A percentile compares a stretch with the other conserved stretches of the same genome.
phyloP scores from a whole-genome alignment of 2,329 filamentous ascomycete genomes.

The Colletotrichum sp. region DNA sequence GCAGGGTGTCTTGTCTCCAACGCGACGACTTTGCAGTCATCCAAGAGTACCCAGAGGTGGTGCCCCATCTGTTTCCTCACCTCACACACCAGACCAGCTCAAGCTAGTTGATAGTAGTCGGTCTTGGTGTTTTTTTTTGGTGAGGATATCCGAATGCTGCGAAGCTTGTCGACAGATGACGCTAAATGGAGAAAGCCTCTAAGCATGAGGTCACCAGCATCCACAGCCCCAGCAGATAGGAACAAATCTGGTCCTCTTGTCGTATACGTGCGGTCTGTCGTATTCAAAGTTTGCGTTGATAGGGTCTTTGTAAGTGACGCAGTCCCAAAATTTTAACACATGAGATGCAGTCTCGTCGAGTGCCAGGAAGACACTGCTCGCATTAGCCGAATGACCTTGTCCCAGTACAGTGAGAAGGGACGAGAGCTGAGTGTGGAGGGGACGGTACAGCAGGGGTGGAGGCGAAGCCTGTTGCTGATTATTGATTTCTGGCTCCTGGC shows the following conservation, averaged over 20 bases:
- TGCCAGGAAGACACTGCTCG: neutral
- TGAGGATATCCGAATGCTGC: neutral
- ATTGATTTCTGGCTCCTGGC: neutral
- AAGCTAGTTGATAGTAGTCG: neutral
- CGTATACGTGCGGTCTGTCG: neutral
- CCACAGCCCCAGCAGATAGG: conserved; percentile 3
- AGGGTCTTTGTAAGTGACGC: neutral
- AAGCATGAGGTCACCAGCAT: neutral
- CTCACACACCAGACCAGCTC: neutral
- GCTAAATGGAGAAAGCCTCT: neutral
- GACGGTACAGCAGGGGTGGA: neutral
- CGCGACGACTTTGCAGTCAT: neutral
- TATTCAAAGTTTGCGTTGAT: neutral
- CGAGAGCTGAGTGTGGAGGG: neutral
- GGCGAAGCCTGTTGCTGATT: neutral
- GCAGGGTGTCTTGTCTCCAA: neutral
- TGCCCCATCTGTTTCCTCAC: neutral
- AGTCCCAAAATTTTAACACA: neutral
- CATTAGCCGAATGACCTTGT: neutral
- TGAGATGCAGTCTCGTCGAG: neutral
- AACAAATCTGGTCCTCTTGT: neutral
- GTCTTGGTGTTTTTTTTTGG: neutral
- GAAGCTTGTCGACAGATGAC: neutral
- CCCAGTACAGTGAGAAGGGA: neutral
- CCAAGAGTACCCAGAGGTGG: neutral